A percentile compares a stretch with the other conserved stretches of the same genome.
Evolutionary conservation across 2,329 filamentous ascomycete genomes (phyloP).

Genomic region (Colletotrichum tanaceti): DNA sequence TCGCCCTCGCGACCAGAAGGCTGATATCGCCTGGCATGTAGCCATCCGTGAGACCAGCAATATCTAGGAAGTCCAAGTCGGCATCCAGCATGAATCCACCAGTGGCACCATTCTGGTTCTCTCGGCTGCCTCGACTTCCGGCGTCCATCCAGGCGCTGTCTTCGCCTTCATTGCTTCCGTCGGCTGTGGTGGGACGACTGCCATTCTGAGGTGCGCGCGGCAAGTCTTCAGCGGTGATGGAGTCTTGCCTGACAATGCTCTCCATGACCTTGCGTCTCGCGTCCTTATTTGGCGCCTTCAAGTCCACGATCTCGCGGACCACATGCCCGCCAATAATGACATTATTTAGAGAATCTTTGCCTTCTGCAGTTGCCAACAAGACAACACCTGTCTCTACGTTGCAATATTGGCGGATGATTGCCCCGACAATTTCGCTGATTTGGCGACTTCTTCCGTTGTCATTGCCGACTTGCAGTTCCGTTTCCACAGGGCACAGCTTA

Average conservation of each 20-base stretch:
- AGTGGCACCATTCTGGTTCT: conserved; percentile 49
- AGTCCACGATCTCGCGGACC: conserved; percentile 86
- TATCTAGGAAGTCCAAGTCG: conserved; percentile 88
- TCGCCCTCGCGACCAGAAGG: conserved; percentile 85
- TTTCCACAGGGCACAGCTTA: conserved; percentile 91
- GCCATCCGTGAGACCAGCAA: conserved; percentile 93
- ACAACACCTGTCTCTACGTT: conserved; percentile 83
- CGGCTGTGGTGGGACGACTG: conserved; percentile 68
- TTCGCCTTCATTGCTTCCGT: conserved; percentile 65
- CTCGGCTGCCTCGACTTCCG: conserved; percentile 66
- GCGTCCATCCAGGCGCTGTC: conserved; percentile 80
- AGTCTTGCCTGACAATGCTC: conserved; percentile 73
- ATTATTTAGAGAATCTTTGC: conserved; percentile 92
- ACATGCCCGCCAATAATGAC: conserved; percentile 92
- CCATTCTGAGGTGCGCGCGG: conserved; percentile 51
- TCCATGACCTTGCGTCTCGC: conserved; percentile 86
- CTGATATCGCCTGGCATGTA: conserved; percentile 97
- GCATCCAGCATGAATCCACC: conserved; percentile 79
- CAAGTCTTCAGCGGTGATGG: conserved; percentile 54
- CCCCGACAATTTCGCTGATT: conserved; percentile 87
- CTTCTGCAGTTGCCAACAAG: conserved; percentile 88
- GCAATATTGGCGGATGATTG: conserved; percentile 87
- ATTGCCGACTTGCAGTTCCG: conserved; percentile 91
- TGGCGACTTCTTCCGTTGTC: conserved; percentile 94
- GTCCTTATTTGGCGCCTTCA: conserved; percentile 95